Evolutionary conservation across 2,329 filamentous ascomycete species (phyloP).

Genomic region (Dactylellina drechsleri): DNA sequence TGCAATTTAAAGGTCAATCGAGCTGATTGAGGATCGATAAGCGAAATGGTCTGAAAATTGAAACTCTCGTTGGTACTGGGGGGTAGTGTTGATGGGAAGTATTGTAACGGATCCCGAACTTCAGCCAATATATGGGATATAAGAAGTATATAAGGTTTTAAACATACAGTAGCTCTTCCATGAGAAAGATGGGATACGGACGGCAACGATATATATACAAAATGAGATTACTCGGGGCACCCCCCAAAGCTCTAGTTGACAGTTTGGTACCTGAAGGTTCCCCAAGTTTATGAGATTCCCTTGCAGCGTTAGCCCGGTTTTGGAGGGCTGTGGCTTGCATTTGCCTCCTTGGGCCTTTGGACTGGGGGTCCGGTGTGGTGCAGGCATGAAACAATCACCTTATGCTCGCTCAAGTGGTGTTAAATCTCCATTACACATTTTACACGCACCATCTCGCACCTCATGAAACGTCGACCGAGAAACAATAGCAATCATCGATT

Average conservation of each 20-base stretch:
- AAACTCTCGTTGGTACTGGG: neutral
- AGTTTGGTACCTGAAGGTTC: constrained; percentile 41
- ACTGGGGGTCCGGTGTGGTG: constrained; percentile 30
- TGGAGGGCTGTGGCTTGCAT: constrained; percentile 44
- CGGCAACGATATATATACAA: constrained; percentile 28
- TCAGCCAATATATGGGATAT: neutral
- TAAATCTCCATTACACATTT: neutral
- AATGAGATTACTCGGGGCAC: neutral
- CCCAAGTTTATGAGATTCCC: constrained; percentile 38
- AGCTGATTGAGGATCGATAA: no score
- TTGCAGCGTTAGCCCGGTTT: constrained; percentile 47
- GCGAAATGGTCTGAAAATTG: no score
- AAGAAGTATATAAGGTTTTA: no score
- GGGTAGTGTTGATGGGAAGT: no score
- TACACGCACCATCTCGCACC: constrained; percentile 14
- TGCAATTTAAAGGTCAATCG: no score
- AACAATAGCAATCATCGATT: neutral
- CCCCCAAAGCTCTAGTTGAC: constrained; percentile 30
- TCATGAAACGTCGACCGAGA: constrained; percentile 34
- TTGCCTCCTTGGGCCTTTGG: constrained; percentile 19
- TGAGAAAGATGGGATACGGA: neutral
- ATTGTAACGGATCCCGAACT: no score
- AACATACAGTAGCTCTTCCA: neutral
- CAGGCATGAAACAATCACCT: constrained; percentile 21
- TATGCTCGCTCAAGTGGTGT: constrained; percentile 8